Evolutionary conservation across 768 basidiomycete species (phyloP), one percentile per base, ranked within the genome.

Genomic region (Boletellus ananas): DNA sequence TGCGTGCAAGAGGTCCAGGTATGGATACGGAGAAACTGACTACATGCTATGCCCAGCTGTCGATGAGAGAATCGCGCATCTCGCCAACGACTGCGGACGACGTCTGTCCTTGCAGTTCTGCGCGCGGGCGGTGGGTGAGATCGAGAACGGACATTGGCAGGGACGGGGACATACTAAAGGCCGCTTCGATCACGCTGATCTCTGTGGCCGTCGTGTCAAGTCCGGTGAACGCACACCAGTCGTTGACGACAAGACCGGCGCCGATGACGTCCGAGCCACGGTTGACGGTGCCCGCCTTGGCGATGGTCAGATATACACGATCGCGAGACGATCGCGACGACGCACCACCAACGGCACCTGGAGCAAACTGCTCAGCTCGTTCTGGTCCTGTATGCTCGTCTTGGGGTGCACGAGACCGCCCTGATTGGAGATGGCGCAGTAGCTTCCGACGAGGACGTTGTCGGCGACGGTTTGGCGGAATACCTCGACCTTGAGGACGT

Each of bases 161-260:
- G 43, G 47, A 34, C 14, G 18, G 34, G 14, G 25, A 83, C 93
- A 61, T 63, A 95, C 94, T 94, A 78, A 99, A 99, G 44, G 93
- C 79, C 23, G 94, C 94, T 68, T 99, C 96, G 60, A 98, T 96
- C 34, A 99, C 95, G 61, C 87, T 90, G 68, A 98, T 92, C 70
- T 99, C 96, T 46, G 95, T 98, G 35, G 96, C 96, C n/a, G 96
- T 99, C 53, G 96, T 98, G 65, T 99, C 96, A 25, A 96, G 78
- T 33, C 96, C 96, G n/a, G 94, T 93, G 72, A 98, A 98, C 10
- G 96, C 96, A 73, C 90, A 92, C 96, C 96, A 98, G 68, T 98
- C 96, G 63, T 99, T 99, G 50, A 98, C 96, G 49, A 99, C 93
- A 31, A 98, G 78, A 27, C 96, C 96, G 9, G 95, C 96, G 27